Base-by-base conservation (phyloP, 2,329 filamentous ascomycete genomes). In the Phoma sp. region DNA sequence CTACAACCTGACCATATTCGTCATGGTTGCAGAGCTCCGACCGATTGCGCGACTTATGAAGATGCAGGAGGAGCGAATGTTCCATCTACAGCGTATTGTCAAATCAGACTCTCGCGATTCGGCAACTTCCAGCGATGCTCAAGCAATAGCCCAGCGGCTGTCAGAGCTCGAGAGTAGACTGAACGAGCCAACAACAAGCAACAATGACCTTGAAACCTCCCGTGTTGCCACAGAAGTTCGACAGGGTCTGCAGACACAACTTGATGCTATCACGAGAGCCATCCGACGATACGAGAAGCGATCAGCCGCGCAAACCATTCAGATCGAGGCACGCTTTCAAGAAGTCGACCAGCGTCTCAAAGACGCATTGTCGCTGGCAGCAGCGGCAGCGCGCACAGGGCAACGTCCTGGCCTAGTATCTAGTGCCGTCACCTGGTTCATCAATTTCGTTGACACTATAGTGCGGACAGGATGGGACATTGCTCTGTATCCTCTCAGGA, bases 251-350 rank as follows among this genome's bases (percentile, higher is more conserved):
- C 89, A 92, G 61, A 88, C 91, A 0, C 91, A 97, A 55, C 82
- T 98, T 5, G 93, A 97, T 65, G 90, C 91, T 0, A 79, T 98
- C 29, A 95, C 92, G 65, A 87, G 93, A 42, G 93, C 93, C 4
- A 89, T 98, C 39, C 85, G 93, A 18, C 86, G 91, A 32, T 96
- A 96, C 66, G 93, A 98, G 77, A 97, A 96, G 77, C 90, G 92
- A 65, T 86, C 89, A 4, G 88, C 88, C 0, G 80, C 93, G 7
- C 83, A 92, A 25, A 83, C 89, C 8, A 82, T 89, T 49, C 88
- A 93, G 67, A 90, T 87, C 2, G 91, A 96, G 60, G 83, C 86
- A 7, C 85, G 89, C 23, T 84, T 97, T 53, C 83, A 85, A 36
- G 83, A 86, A 18, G 79, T 96, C 4, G 89, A 96, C 60, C 79